Evolutionary conservation across 2,329 filamentous ascomycete species (phyloP), one percentile per base, ranked within the genome.

Genomic region (Stromatinia cepivora): DNA sequence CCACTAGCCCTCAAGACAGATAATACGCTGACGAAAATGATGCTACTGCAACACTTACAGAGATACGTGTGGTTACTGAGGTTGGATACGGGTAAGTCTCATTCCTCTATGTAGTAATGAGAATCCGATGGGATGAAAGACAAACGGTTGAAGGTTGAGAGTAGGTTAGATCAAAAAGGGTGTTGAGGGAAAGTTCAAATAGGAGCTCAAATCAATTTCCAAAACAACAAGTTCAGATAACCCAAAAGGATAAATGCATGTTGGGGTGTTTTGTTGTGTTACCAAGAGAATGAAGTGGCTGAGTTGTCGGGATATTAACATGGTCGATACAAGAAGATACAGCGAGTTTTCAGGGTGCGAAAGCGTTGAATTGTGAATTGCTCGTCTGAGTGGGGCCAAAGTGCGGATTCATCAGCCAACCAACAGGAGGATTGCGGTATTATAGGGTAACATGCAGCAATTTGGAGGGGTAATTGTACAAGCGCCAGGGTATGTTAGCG

Each of bases 11-110:
- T 52, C 31, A 58, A 61, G n/a, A 48, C 6, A 39, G n/a, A 28
- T 50, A 20, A 58, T 50, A 28, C n/a, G n/a, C 20, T 20, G 45
- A 25, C 66, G 48, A 63, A 53, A 63, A 46, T 54, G 17, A 68
- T 68, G 20, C 36, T 15, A 36, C 36, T 68, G 66, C 54, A 46
- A 45, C 56, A 62, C 46, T 46, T 15, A 34, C 34, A 45, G 31
- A 42, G n/a, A 68, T 20, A 53, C 46, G 46, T 68, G 22, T 68
- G n/a, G 53, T 46, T 28, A 45, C 25, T n/a, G 25, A 45, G 25
- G 46, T 53, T 42, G 46, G 22, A 68, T 54, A 68, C 66, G 46
- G 54, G 20, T 25, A 53, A 45, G 39, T 62, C n/a, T 62, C 20
- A 20, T 10, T 31, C 36, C 25, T 28, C 25, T 42, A 25, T 25